Conservation (phyloP, 768 basidiomycete genomes). For the Mycena rosella region DNA sequence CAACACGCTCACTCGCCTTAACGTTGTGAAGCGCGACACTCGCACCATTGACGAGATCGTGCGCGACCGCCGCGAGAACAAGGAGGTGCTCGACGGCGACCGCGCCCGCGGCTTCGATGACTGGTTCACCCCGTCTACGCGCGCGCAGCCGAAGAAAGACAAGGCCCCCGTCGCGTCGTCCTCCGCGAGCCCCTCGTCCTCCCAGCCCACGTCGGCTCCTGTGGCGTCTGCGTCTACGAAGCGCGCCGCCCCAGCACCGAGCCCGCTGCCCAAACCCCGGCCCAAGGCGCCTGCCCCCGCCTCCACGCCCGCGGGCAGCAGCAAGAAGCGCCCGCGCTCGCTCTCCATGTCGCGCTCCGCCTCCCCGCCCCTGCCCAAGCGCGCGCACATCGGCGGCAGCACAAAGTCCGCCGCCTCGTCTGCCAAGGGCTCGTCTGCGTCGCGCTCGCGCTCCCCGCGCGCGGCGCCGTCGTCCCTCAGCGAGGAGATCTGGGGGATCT, state of each 20-base stretch:
- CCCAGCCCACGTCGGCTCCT: conserved; percentile 7
- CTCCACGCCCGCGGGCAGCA: background rate
- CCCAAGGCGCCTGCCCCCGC: conserved; percentile 10
- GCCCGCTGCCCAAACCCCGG: conserved; percentile 3
- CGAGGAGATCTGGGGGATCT: conserved; percentile 75
- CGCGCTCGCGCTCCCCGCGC: conserved; percentile 52
- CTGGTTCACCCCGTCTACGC: conserved; percentile 78
- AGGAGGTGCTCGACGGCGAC: conserved; percentile 77
- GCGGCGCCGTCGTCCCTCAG: conserved; percentile 50
- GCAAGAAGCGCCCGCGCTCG: conserved; percentile 73
- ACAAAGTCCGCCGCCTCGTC: conserved; percentile 16
- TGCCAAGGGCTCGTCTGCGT: conserved; percentile 1
- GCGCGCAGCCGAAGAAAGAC: conserved; percentile 57
- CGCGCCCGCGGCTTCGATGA: conserved; percentile 79
- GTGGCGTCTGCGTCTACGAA: background rate
- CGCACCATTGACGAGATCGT: conserved; percentile 88
- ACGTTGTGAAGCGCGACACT: conserved; percentile 80
- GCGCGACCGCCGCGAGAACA: conserved; percentile 71
- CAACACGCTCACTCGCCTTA: conserved; percentile 78
- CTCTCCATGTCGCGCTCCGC: conserved; percentile 31
- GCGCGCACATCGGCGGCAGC: conserved; percentile 9
- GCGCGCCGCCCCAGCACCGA: background rate
- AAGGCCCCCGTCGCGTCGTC: conserved; percentile 27
- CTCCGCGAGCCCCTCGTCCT: conserved; percentile 34
- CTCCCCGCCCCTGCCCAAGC: conserved; percentile 32